A percentile compares a stretch with the other conserved stretches of the same genome.
These are phyloP conservation scores for Fusarium devonianum DNA, from an alignment of 2,329 filamentous ascomycete genomes.

Conservation along the genomic window DNA sequence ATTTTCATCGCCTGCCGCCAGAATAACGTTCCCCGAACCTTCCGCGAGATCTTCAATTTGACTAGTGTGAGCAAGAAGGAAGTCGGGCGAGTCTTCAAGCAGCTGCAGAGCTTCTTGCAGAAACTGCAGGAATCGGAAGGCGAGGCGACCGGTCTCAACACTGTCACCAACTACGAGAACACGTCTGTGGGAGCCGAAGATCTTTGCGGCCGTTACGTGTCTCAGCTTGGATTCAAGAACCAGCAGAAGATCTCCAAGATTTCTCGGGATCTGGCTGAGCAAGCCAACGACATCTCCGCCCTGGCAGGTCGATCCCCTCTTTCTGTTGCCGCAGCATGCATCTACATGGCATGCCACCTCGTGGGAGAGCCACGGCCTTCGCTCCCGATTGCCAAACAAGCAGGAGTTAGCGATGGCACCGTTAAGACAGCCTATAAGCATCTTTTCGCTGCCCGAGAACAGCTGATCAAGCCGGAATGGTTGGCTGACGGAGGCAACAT, in stretches of 20 bases:
- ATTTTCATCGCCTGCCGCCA: conserved; percentile 98
- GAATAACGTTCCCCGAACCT: conserved; percentile 84
- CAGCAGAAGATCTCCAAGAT: conserved; percentile 80
- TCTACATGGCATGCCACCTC: conserved; percentile 92
- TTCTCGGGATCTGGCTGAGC: conserved; percentile 78
- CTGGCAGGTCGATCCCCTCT: conserved; percentile 92
- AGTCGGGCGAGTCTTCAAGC: conserved; percentile 94
- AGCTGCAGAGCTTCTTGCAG: conserved; percentile 85
- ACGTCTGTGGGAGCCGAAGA: conserved; percentile 84
- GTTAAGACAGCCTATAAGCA: conserved; percentile 96
- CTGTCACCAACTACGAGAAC: conserved; percentile 73
- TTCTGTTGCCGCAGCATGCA: conserved; percentile 92
- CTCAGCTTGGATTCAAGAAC: conserved; percentile 76
- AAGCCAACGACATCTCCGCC: conserved; percentile 78
- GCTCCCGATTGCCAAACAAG: conserved; percentile 85
- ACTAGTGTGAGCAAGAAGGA: conserved; percentile 97
- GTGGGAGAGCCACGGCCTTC: conserved; percentile 80
- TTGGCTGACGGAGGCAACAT: conserved; percentile 75
- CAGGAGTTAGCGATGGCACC: conserved; percentile 93
- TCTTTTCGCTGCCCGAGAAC: conserved; percentile 76
- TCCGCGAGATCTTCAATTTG: conserved; percentile 91
- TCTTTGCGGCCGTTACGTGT: conserved; percentile 90
- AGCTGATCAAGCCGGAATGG: conserved; percentile 79
- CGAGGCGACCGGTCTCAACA: conserved; percentile 57
- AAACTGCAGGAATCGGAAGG: conserved; percentile 69